phyloP scores from a whole-genome alignment of 768 basidiomycete species.

The Grammothele lineata region DNA sequence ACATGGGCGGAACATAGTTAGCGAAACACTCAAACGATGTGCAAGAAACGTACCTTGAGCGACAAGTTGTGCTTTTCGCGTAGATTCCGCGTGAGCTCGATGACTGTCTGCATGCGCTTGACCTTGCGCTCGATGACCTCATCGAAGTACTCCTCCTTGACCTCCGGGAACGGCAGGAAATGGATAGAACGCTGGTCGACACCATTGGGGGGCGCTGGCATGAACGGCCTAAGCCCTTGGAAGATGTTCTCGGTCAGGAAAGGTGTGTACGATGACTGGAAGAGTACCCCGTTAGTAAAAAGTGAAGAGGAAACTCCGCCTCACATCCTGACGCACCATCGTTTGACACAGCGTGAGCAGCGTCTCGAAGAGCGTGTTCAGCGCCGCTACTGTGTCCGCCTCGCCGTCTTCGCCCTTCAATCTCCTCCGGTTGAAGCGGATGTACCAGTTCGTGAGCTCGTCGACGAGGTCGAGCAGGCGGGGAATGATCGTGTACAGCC shows the following conservation, averaged over 20 bases:
- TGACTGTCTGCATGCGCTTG: constrained; percentile 90
- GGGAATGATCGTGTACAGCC: constrained; percentile 97
- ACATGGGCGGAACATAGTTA: too few relatives aligned
- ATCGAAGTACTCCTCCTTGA: constrained; percentile 95
- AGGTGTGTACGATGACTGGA: constrained; percentile 93
- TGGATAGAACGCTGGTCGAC: constrained; percentile 90
- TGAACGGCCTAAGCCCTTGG: constrained; percentile 82
- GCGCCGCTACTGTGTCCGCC: constrained; percentile 80
- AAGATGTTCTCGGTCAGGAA: constrained; percentile 97
- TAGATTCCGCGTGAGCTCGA: constrained; percentile 84
- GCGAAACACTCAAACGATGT: too few relatives aligned
- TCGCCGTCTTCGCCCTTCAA: constrained; percentile 92
- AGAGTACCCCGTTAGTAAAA: too few relatives aligned
- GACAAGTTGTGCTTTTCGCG: constrained; percentile 85
- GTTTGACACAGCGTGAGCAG: constrained; percentile 92
- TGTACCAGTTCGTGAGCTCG: constrained; percentile 99
- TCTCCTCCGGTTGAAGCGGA: constrained; percentile 94
- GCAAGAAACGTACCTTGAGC: constrained; percentile 61
- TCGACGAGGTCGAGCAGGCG: constrained; percentile 87
- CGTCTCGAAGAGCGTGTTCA: constrained; percentile 96
- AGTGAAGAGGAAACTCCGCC: neutral
- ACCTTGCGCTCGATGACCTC: constrained; percentile 91
- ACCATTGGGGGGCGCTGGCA: constrained; percentile 66
- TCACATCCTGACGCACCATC: constrained; percentile 75
- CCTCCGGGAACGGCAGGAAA: constrained; percentile 90